Conservation (phyloP, 2,329 filamentous ascomycete species). For the Apiospora hydei region DNA sequence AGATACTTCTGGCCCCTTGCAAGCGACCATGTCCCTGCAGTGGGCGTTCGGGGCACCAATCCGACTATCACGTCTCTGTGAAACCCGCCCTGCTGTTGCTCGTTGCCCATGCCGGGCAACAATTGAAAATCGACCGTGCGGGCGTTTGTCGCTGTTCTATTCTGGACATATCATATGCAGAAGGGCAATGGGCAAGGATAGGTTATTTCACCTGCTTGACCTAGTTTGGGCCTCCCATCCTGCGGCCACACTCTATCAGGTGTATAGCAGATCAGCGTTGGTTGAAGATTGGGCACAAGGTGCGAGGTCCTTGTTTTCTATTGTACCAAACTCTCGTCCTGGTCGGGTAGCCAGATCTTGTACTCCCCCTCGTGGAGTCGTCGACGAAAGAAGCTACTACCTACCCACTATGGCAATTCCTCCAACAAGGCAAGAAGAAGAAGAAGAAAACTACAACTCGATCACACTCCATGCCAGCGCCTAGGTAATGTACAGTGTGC, state of each 20-base stretch:
- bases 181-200: not conserved
- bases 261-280: not conserved
- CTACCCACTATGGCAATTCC: not conserved
- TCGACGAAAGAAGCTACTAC: not conserved
- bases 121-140: conserved; percentile 7
- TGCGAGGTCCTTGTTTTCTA: not conserved
- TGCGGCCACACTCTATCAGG: conserved; percentile 1
- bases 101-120: conserved; percentile 11
- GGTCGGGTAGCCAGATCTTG: not conserved
- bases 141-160: not conserved
- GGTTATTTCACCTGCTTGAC: not conserved
- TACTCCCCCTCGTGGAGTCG: not conserved
- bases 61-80: conserved; percentile 16
- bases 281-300: not conserved
- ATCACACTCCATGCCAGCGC: not conserved
- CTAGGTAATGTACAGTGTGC: not conserved
- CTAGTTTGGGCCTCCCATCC: not conserved
- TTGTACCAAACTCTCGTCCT: not conserved
- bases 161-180: not conserved
- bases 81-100: not conserved
- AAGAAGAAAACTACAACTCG: not conserved
- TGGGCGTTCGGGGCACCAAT: not conserved
- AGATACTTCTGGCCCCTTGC: not conserved
- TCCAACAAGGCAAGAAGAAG: not conserved
- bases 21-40: not conserved